A percentile compares a stretch with the other conserved stretches of the same genome.
These are phyloP conservation scores for Wickerhamiella nectarea DNA, from an alignment of 805 yeast genomes.

Conservation along the genomic window DNA sequence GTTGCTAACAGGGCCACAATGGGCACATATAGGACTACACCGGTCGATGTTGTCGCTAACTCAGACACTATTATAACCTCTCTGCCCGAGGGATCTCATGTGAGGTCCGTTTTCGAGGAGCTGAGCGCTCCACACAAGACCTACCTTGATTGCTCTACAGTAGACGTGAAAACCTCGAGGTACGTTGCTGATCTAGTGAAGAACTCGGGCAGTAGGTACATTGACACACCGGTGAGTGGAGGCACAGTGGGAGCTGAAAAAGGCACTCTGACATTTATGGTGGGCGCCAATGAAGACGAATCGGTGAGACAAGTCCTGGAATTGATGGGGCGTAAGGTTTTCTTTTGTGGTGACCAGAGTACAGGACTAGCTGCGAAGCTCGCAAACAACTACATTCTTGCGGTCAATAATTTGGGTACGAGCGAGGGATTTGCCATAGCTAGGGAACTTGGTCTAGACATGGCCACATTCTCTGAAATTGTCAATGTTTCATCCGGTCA, in stretches of 20 bases:
- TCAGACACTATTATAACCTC: constrained; percentile 32
- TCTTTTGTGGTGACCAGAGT: constrained; percentile 40
- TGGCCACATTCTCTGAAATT: constrained; percentile 34
- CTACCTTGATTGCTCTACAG: constrained; percentile 39
- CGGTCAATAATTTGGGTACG: constrained; percentile 40
- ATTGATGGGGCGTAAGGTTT: constrained; percentile 36
- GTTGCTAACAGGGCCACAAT: constrained; percentile 21
- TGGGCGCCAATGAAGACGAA: constrained; percentile 29
- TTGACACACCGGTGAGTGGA: constrained; percentile 45
- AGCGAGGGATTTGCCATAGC: constrained; percentile 44
- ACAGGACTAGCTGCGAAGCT: constrained; percentile 42
- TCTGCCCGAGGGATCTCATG: constrained; percentile 44
- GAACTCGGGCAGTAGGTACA: constrained; percentile 23
- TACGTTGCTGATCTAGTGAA: constrained; percentile 29
- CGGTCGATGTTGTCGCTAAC: constrained; percentile 18
- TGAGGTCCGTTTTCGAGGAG: constrained; percentile 30
- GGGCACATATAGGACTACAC: constrained; percentile 15
- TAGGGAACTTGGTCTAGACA: constrained; percentile 34
- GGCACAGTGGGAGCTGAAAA: constrained; percentile 42
- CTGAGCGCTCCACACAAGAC: constrained; percentile 21
- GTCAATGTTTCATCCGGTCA: constrained; percentile 41
- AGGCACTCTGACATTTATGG: constrained; percentile 40
- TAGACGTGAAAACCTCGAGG: constrained; percentile 36
- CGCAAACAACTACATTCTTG: constrained; percentile 40
- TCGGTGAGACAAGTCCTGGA: constrained; percentile 18